Conservation (phyloP, 805 yeast species). For the Suhomyces prunicola region DNA sequence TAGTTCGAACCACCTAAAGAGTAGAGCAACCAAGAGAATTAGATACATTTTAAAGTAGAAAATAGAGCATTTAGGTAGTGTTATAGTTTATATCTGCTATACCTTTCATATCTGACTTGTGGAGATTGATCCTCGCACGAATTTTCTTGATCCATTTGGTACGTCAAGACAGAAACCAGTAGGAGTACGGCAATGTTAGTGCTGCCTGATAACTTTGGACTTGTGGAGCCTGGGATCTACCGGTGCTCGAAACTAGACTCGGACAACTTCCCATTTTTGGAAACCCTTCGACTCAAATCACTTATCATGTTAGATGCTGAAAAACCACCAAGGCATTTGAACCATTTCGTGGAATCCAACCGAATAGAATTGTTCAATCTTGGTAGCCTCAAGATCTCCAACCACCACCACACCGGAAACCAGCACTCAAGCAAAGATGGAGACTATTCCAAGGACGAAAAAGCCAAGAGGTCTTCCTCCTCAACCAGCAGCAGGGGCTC, state of each 20-base stretch:
- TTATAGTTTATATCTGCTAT: not conserved
- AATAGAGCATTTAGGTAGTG: not conserved
- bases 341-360: slow-evolving; percentile 59
- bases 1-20: not conserved
- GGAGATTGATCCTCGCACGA: not conserved
- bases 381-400: slow-evolving; percentile 41
- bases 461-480: slow-evolving; percentile 6
- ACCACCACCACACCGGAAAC: slow-evolving; percentile 31
- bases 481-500: slow-evolving; percentile 6
- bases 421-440: slow-evolving; percentile 23
- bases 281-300: slow-evolving; percentile 65
- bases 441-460: slow-evolving; percentile 13
- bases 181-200: slow-evolving; percentile 56
- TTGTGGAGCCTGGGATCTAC: slow-evolving; percentile 82
- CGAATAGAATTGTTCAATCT: slow-evolving; percentile 50
- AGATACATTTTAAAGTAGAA: not conserved
- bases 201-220: slow-evolving; percentile 90
- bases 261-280: slow-evolving; percentile 72
- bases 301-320: slow-evolving; percentile 81
- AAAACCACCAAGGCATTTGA: slow-evolving; percentile 70
- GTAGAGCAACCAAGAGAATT: not conserved
- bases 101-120: not conserved
- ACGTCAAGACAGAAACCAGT: not conserved
- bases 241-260: slow-evolving; percentile 78
- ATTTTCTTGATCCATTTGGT: not conserved